Evolutionary conservation across 2,329 filamentous ascomycete genomes (phyloP).

Genomic region (Penicillium sp.): DNA sequence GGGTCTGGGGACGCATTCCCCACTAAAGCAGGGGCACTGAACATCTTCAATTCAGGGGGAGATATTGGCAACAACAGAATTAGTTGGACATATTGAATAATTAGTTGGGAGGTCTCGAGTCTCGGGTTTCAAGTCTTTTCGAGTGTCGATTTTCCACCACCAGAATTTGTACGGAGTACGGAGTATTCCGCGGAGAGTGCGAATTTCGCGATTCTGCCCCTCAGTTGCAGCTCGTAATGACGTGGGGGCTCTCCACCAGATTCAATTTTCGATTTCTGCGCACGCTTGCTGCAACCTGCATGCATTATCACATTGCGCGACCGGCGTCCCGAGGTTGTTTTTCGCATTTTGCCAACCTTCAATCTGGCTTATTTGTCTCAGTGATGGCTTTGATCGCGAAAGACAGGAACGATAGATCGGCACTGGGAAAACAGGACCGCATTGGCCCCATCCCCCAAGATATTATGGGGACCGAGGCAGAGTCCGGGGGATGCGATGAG

Average conservation of each 20-base stretch:
- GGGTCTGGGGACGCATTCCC: neutral
- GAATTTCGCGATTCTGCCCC: no score
- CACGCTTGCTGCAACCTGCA: no score
- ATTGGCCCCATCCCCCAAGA: conserved; percentile 3
- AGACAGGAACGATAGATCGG: neutral
- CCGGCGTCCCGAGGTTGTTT: conserved; percentile 12
- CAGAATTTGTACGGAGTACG: no score
- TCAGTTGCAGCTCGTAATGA: no score
- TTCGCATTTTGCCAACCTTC: conserved; percentile 2
- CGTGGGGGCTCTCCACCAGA: no score
- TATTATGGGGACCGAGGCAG: conserved; percentile 18
- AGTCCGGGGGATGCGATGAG: conserved; percentile 10
- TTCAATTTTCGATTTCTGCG: no score
- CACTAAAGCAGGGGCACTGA: neutral
- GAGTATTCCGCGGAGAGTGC: no score
- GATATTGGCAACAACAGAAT: no score
- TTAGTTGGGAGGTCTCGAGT: neutral
- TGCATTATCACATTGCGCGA: neutral
- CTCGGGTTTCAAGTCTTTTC: no score
- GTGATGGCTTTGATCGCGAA: conserved; percentile 4
- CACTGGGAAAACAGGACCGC: neutral
- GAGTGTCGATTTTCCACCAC: no score
- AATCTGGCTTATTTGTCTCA: conserved; percentile 6
- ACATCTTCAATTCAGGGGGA: neutral
- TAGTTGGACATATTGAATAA: neutral